phyloP scores from a whole-genome alignment of 1,284 basidiomycete species.

The Boletellus deceptivus region DNA sequence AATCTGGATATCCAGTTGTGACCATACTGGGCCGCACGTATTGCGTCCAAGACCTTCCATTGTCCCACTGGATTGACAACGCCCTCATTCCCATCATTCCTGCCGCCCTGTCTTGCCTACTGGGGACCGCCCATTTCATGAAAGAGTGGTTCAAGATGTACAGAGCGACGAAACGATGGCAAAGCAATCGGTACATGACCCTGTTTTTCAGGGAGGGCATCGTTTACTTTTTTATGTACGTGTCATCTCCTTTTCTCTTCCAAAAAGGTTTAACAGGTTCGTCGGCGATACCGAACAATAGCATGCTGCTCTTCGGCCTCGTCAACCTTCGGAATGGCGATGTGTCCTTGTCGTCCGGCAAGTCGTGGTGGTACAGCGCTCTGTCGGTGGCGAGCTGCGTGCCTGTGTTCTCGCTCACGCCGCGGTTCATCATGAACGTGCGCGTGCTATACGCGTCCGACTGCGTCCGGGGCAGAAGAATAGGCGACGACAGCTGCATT shows the following conservation, averaged over 20 bases:
- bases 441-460: not conserved
- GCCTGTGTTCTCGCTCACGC: slow-evolving; percentile 1
- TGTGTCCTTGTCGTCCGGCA: no score
- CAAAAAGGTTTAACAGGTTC: no score
- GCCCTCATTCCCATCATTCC: not conserved
- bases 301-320: not conserved
- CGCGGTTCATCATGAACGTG: slow-evolving; percentile 4
- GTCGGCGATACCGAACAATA: not conserved
- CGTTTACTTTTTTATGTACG: not conserved
- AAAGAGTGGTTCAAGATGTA: not conserved
- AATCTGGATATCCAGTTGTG: not conserved
- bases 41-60: not conserved
- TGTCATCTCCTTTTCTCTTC: not conserved
- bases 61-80: not conserved
- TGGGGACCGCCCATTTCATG: not conserved
- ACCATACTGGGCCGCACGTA: not conserved
- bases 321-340: not conserved
- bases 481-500: no score
- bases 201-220: not conserved
- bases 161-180: not conserved
- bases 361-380: not conserved
- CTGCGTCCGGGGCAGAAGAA: no score
- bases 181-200: not conserved
- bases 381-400: not conserved
- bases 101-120: not conserved